Conservation (phyloP, 1,284 basidiomycete species). For the Sphaerobolus stellatus region DNA sequence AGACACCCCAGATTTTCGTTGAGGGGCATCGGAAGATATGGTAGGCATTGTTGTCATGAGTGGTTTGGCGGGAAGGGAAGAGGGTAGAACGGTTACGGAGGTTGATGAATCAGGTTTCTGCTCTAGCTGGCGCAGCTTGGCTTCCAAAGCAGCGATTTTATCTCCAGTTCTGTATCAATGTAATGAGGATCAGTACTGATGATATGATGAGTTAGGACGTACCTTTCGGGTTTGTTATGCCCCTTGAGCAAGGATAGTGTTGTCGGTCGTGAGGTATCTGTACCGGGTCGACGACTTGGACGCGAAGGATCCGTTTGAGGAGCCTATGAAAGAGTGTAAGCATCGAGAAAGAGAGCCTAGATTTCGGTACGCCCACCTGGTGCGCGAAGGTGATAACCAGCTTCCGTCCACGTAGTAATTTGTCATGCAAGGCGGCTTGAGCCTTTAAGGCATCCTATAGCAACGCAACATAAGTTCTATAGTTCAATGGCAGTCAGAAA, state of each 20-base stretch:
- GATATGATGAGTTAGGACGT: conserved; percentile 25
- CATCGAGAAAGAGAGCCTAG: conserved; percentile 26
- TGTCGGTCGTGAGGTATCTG: conserved; percentile 73
- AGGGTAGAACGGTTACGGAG: conserved; percentile 6
- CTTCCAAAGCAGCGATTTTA: conserved; percentile 95
- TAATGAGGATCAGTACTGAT: neutral
- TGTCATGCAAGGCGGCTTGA: conserved; percentile 72
- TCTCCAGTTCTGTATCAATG: conserved; percentile 61
- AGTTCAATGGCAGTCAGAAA: conserved; percentile 15
- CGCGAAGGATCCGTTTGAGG: conserved; percentile 19
- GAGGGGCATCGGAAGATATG: conserved; percentile 5
- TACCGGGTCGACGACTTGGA: conserved; percentile 39
- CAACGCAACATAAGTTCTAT: conserved; percentile 21
- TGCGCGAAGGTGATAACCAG: conserved; percentile 88
- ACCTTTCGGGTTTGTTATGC: conserved; percentile 62
- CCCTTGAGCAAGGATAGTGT: conserved; percentile 86
- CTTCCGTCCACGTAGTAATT: conserved; percentile 81
- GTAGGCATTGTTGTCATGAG: conserved; percentile 7
- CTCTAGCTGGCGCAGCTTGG: conserved; percentile 84
- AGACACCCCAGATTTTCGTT: conserved; percentile 7
- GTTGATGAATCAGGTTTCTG: conserved; percentile 9
- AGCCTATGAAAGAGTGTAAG: conserved; percentile 19
- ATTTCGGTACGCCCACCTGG: conserved; percentile 64
- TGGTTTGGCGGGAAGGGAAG: conserved; percentile 10
- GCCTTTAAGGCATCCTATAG: conserved; percentile 84